These are phyloP conservation scores for Aspergillus hortae DNA, from an alignment of 2,329 filamentous ascomycete genomes.

Conservation along the genomic window DNA sequence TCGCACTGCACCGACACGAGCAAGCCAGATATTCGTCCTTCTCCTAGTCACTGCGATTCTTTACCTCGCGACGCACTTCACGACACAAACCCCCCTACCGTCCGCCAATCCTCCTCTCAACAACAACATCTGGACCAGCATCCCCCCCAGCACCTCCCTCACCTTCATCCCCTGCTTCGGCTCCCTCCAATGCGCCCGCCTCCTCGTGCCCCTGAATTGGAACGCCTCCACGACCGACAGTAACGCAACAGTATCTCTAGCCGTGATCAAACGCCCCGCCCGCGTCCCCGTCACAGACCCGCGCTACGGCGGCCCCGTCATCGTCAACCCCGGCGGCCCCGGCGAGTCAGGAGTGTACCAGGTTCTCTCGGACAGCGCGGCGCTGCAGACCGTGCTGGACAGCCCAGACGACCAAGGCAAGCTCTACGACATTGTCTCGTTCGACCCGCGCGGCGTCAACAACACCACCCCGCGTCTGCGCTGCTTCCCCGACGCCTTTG, in stretches of 20 bases:
- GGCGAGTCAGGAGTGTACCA: conserved; percentile 3
- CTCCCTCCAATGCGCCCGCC: conserved; percentile 1
- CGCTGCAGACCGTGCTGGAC: conserved; percentile 5
- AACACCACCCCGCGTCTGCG: conserved; percentile 3
- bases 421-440: conserved; percentile 5
- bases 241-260: not conserved
- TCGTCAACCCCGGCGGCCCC: conserved; percentile 1
- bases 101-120: not conserved
- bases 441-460: conserved; percentile 5
- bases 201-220: conserved; percentile 5
- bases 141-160: not conserved
- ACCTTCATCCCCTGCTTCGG: conserved; percentile 4
- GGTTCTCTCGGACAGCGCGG: not conserved
- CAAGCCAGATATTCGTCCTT: too few relatives aligned
- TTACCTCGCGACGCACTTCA: too few relatives aligned
- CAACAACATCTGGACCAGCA: not conserved
- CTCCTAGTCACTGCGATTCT: too few relatives aligned
- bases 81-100: too few relatives aligned
- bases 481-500: not conserved
- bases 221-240: not conserved
- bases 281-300: conserved; percentile 5
- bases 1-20: too few relatives aligned
- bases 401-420: not conserved
- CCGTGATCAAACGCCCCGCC: conserved; percentile 4
- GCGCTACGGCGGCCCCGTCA: not conserved